Evolutionary conservation across 352 stramenopile genomes (phyloP).

Genomic region (Pythium brassicae): DNA sequence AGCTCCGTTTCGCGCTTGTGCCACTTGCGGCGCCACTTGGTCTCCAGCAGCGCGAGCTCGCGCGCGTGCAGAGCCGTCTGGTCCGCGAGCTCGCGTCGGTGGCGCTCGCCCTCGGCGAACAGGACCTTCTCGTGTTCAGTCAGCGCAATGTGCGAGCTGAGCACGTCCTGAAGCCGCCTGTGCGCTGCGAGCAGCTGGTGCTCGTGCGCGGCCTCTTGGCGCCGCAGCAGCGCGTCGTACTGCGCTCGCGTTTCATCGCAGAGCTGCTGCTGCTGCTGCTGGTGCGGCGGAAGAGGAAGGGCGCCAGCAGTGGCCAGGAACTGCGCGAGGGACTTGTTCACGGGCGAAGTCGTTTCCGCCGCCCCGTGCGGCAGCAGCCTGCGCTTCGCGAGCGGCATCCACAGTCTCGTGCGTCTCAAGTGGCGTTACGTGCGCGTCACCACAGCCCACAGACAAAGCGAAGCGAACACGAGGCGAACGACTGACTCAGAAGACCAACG

Average conservation of each 20-base stretch:
- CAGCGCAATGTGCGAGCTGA: slow-evolving; percentile 45
- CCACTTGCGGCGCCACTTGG: slow-evolving; percentile 24
- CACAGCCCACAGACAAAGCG: too few species aligned
- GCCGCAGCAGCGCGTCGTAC: slow-evolving; percentile 45
- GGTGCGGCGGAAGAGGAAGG: too few species aligned
- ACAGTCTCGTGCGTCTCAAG: too few species aligned
- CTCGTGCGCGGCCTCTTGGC: slow-evolving; percentile 38
- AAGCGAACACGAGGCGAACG: too few species aligned
- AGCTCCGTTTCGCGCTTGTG: slow-evolving; percentile 19
- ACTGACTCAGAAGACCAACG: too few species aligned
- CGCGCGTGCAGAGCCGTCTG: slow-evolving; percentile 17
- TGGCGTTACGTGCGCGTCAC: too few species aligned
- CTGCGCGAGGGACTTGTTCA: slow-evolving; percentile 22
- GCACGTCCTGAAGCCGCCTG: slow-evolving; percentile 34
- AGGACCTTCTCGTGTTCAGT: slow-evolving; percentile 47
- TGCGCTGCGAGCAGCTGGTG: slow-evolving; percentile 35
- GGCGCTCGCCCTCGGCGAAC: slow-evolving; percentile 12
- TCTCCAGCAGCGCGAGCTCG: slow-evolving; percentile 22
- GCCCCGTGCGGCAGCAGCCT: neutral
- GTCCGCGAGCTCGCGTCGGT: slow-evolving; percentile 22
- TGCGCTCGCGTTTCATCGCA: slow-evolving; percentile 52
- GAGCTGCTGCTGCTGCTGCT: slow-evolving; percentile 23
- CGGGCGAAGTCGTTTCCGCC: slow-evolving; percentile 15
- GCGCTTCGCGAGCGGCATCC: slow-evolving; percentile 1
- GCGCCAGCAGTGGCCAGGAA: neutral